Base-by-base conservation (phyloP, 306 rosid species). In the Quercus parvula region DNA sequence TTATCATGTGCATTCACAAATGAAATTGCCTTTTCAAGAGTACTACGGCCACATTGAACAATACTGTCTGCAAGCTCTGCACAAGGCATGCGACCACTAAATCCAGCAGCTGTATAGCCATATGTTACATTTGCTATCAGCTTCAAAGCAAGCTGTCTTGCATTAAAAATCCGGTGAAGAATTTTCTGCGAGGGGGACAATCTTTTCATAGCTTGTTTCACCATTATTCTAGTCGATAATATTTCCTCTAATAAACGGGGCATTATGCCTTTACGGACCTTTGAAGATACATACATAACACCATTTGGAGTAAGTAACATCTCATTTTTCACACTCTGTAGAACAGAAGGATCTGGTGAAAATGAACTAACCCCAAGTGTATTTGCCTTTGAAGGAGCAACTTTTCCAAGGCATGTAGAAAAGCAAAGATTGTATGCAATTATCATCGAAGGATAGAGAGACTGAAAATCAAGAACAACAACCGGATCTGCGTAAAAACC, bases 61-160 rank as follows among this genome's bases (percentile, higher is more conserved):
- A 94, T 92, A 85, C 95, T 92, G 85, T 94, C 99, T 18, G 99
- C 99, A 83, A 94, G 93, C 86, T 94, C 97, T 20, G 97, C 97
- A 86, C 97, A 94, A 82, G 99, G 99, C 99, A 94, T 94, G 77
- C 99, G 99, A 52, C 99, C 99, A 77, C 97, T 92, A 83, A 94
- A 94, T 69, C 99, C 99, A 81, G 99, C 99, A 81, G 99, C 99
- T 54, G 97, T 90, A 79, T 94, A 94, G 73, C 99, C 99, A 83
- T 94, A 92, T 1, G 97, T 94, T 73, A 94, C 97, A 75, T 94
- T 94, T 61, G 99, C 87, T 86, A 94, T 94, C 79, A 94, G 90
- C 90, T 94, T 94, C 91, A 94, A 81, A 54, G 97, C 99, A 81
- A 94, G 95, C 83, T 92, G 99, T 70, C 99, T 88, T 19, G 99